A percentile compares a stretch with the other conserved stretches of the same genome.
phyloP scores from a whole-genome alignment of 139 green algal species.

The Coelastrella sp. region DNA sequence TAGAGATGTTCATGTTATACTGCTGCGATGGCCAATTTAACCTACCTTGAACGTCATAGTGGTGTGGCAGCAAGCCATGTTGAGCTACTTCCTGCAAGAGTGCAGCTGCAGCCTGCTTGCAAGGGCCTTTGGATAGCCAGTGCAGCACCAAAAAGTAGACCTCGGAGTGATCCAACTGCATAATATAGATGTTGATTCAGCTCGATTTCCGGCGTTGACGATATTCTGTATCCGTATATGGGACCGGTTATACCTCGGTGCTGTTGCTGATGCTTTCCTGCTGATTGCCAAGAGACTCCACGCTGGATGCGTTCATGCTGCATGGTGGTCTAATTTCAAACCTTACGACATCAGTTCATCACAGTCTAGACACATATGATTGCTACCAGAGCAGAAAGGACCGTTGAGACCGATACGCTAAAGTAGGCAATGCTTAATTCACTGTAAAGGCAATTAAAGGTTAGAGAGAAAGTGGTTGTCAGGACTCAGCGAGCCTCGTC shows the following conservation, averaged over 20 bases:
- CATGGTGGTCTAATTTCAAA: not conserved
- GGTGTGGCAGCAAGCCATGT: conserved; percentile 65
- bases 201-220: too few relatives aligned
- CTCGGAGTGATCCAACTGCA: conserved; percentile 44
- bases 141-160: conserved; percentile 56
- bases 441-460: too few relatives aligned
- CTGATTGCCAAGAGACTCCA: not conserved
- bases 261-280: not conserved
- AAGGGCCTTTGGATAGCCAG: conserved; percentile 48
- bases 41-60: conserved; percentile 55
- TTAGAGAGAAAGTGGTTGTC: too few relatives aligned
- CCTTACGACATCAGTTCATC: not conserved
- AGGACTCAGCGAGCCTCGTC: too few relatives aligned
- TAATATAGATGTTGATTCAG: too few relatives aligned
- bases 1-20: not conserved
- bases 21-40: not conserved
- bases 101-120: conserved; percentile 31
- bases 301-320: not conserved
- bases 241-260: not conserved
- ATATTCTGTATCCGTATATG: not conserved
- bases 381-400: not conserved
- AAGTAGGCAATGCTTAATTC: too few relatives aligned
- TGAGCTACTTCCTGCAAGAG: conserved; percentile 59
- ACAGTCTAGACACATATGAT: too few relatives aligned
- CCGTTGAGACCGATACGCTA: not conserved